phyloP scores from a whole-genome alignment of 345 rosid genomes.

The Syzygium aromaticum region DNA sequence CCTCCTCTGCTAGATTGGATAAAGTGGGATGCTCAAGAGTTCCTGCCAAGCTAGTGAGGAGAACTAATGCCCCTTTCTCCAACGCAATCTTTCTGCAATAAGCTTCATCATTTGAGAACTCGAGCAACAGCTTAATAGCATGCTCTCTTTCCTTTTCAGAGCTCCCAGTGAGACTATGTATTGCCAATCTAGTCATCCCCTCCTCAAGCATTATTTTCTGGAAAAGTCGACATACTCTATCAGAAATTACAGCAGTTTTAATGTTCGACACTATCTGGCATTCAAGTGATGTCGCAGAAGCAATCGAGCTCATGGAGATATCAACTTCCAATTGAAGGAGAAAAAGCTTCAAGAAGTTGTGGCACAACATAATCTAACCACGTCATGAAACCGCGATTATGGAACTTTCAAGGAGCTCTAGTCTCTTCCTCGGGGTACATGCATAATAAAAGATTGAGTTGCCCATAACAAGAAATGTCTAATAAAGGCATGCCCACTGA shows the following conservation, averaged over 20 bases:
- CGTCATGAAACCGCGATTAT: background rate
- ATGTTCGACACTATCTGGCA: background rate
- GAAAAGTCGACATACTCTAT: background rate
- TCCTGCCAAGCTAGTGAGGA: conserved; percentile 32
- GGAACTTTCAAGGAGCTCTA: background rate
- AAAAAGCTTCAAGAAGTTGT: background rate
- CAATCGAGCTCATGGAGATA: background rate
- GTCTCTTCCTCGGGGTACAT: background rate
- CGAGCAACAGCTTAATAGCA: conserved; percentile 30
- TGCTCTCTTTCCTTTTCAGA: conserved; percentile 29
- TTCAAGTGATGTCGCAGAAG: background rate
- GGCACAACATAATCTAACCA: background rate
- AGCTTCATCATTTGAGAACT: conserved; percentile 26
- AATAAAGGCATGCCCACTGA: background rate
- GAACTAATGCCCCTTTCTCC: conserved; percentile 39
- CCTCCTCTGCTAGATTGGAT: conserved; percentile 31
- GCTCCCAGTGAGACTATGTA: conserved; percentile 31
- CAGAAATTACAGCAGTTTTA: background rate
- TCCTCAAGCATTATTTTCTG: conserved; percentile 33
- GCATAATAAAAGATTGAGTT: background rate
- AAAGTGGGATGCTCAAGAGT: conserved; percentile 27
- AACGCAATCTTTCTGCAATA: conserved; percentile 22
- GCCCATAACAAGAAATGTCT: background rate
- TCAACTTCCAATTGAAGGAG: background rate
- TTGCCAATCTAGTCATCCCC: conserved; percentile 32